Percentiles rank a stretch among this genome's conserved stretches.
Conservation (phyloP, 1,139 yeast species). For the Spathaspora sp. region DNA sequence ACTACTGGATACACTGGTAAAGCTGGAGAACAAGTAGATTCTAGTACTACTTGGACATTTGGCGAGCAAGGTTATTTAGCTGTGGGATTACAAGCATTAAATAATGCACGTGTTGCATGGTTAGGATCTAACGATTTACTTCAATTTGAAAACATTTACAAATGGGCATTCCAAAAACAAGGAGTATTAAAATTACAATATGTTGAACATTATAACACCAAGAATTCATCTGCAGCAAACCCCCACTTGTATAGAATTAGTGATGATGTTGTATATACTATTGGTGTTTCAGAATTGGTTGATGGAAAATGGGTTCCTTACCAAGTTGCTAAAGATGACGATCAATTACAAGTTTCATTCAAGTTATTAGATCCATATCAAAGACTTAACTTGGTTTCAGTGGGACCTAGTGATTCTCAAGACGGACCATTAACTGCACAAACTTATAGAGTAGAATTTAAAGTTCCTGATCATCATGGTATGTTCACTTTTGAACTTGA, state of each 20-base stretch:
- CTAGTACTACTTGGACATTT: constrained; percentile 68
- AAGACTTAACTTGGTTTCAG: constrained; percentile 58
- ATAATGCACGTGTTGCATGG: constrained; percentile 82
- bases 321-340: constrained; percentile 38
- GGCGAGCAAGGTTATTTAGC: constrained; percentile 79
- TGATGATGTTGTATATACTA: constrained; percentile 63
- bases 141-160: constrained; percentile 47
- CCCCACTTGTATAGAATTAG: constrained; percentile 65
- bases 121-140: constrained; percentile 65
- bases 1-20: constrained; percentile 62
- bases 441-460: constrained; percentile 46
- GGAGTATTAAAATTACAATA: constrained; percentile 60
- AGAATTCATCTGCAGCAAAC: constrained; percentile 37
- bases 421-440: constrained; percentile 35
- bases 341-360: constrained; percentile 77
- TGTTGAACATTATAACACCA: constrained; percentile 53
- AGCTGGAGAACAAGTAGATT: constrained; percentile 32
- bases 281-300: constrained; percentile 66
- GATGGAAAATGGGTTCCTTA: constrained; percentile 72
- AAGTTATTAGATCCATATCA: constrained; percentile 95
- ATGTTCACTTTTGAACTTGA: constrained; percentile 85
- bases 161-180: constrained; percentile 77
- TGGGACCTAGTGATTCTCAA: constrained; percentile 40
- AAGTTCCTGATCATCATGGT: constrained; percentile 94
- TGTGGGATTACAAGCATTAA: constrained; percentile 80